A percentile compares a stretch with the other conserved stretches of the same genome.
These are phyloP conservation scores for Schizothecium vesticola DNA, from an alignment of 495 filamentous ascomycete genomes.

Conservation along the genomic window DNA sequence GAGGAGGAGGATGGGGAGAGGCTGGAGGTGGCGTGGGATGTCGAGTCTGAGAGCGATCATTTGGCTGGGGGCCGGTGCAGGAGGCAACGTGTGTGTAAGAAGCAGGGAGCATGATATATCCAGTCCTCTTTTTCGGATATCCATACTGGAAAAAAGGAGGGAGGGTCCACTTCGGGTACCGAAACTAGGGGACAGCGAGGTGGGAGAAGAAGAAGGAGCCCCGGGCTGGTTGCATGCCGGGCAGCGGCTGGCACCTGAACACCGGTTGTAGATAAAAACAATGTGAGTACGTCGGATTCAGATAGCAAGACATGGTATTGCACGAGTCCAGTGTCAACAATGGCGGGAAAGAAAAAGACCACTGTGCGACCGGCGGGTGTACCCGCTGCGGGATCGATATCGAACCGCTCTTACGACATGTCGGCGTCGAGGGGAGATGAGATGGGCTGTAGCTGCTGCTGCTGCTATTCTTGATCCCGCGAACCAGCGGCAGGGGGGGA, in stretches of 20 bases:
- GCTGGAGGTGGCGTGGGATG: neutral
- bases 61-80: constrained; percentile 1
- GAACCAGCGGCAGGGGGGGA: neutral
- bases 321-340: neutral
- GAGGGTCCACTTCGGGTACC: neutral
- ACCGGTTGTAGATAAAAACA: neutral
- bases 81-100: neutral
- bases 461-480: neutral
- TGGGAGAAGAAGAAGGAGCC: neutral
- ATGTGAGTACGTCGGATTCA: neutral
- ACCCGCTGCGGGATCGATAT: neutral
- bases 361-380: neutral
- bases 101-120: neutral
- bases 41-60: neutral
- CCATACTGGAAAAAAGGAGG: neutral
- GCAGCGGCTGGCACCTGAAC: neutral
- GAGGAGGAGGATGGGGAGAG: constrained; percentile 2
- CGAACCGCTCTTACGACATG: neutral
- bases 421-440: neutral
- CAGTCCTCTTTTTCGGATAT: neutral
- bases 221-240: neutral
- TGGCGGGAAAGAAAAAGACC: neutral
- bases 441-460: neutral
- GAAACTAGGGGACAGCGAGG: neutral
- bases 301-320: neutral